Conservation (phyloP, 257 asterid genomes). For the Voacanga thouarsii region DNA sequence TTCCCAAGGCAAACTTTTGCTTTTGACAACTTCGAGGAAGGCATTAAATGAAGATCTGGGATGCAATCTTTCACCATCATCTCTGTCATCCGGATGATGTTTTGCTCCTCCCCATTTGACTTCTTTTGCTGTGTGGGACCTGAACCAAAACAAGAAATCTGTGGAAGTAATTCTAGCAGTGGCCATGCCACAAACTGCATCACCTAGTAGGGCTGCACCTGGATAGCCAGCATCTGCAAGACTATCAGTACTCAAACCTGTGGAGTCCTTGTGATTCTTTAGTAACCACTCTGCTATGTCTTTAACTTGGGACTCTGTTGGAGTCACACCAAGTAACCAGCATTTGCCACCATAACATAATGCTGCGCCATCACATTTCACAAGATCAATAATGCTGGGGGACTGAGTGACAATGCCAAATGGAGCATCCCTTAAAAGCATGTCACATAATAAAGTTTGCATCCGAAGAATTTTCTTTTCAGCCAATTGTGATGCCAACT, state of each 20-base stretch:
- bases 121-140: constrained; percentile 51
- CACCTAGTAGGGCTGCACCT: constrained; percentile 45
- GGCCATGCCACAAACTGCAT: constrained; percentile 63
- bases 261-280: constrained; percentile 32
- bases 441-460: constrained; percentile 59
- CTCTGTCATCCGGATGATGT: constrained; percentile 49
- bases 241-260: constrained; percentile 58
- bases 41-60: constrained; percentile 62
- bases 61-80: constrained; percentile 54
- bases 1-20: constrained; percentile 59
- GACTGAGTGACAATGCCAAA: constrained; percentile 50
- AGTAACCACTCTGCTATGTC: constrained; percentile 51
- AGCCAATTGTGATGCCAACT: constrained; percentile 40
- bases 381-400: constrained; percentile 64
- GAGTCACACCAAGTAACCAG: constrained; percentile 68
- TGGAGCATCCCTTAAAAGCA: constrained; percentile 59
- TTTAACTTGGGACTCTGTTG: constrained; percentile 44
- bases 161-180: constrained; percentile 41
- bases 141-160: constrained; percentile 61
- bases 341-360: constrained; percentile 42
- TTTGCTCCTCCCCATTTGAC: constrained; percentile 63
- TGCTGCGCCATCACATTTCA: constrained; percentile 71
- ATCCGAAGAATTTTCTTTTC: constrained; percentile 50
- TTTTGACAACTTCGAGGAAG: constrained; percentile 57
- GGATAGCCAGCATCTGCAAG: constrained; percentile 57